Base-by-base conservation (phyloP, 306 rosid species). In the Prunus mira region DNA sequence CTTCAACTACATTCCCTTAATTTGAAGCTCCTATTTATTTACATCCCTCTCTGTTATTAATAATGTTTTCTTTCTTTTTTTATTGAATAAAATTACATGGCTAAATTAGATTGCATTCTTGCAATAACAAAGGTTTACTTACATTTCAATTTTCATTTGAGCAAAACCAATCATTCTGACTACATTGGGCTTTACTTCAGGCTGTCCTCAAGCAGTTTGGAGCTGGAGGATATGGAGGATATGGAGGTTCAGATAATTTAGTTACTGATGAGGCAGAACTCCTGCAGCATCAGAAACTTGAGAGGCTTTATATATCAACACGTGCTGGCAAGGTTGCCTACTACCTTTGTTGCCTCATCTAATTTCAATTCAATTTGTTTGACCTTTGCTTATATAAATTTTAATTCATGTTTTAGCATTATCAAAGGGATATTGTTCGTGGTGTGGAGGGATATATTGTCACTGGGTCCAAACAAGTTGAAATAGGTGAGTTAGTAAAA, bases 161-260 rank as follows among this genome's bases (percentile, higher is more conserved):
- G 27, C 30, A 15, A 38, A 66, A 61, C 62, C 32, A 38, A 55
- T 78, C 50, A 20, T 34, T 30, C 62, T 87, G 73, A 82, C 78
- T 38, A 67, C 65, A 45, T 25, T 73, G 25, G n/a, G 22, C 64
- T 78, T 76, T 62, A 41, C 78, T 75, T 61, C 76, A 95, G 98
- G 98, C 98, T 79, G 98, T 95, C 73, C 91, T 92, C 70, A 95
- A 95, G 80, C 98, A 95, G 83, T 95, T 95, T 79, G 97, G 98
- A 27, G 98, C 88, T 57, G 98, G 98, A 61, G 98, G 96, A 63
- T 92, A 90, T 57, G 98, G 98, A 61, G 98, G 96, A 63, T 92
- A 90, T 83, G 98, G 98, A 82, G 95, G 92, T 79, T 95, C 97
- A 2, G 98, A 95, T 83, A 88, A 84, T 79, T 64, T 92, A 81